Conservation (phyloP, 768 basidiomycete species). For the Suillus occidentalis region DNA sequence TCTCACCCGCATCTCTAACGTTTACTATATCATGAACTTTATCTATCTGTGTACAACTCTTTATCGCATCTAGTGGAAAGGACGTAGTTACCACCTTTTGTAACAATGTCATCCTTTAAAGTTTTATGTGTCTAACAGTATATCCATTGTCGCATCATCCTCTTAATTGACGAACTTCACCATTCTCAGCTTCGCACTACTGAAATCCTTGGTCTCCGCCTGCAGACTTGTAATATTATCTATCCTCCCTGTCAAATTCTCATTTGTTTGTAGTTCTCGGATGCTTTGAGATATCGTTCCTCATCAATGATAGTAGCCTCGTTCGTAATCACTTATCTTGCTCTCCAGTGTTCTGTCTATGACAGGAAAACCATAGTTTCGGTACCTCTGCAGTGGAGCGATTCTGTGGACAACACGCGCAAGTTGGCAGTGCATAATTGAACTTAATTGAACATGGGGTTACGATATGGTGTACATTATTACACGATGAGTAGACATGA, state of each 20-base stretch:
- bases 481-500: not conserved
- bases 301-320: no score
- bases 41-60: not conserved
- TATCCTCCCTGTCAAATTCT: conserved; percentile 35
- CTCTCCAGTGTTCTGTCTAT: not conserved
- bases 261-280: no score
- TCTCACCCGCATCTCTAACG: not conserved
- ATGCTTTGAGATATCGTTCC: no score
- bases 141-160: not conserved
- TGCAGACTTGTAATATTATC: conserved; percentile 29
- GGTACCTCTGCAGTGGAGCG: not conserved
- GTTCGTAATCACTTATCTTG: not conserved
- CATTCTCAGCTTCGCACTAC: conserved; percentile 12
- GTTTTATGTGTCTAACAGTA: no score
- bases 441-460: not conserved
- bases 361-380: not conserved
- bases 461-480: not conserved
- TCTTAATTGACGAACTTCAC: conserved; percentile 24
- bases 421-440: not conserved
- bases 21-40: not conserved
- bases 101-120: no score
- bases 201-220: not conserved
- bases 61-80: not conserved
- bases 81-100: not conserved
- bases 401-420: not conserved